A percentile compares a stretch with the other conserved stretches of the same genome.
Evolutionary conservation across 2,329 filamentous ascomycete species (phyloP).

Genomic region (Talaromyces sp.): DNA sequence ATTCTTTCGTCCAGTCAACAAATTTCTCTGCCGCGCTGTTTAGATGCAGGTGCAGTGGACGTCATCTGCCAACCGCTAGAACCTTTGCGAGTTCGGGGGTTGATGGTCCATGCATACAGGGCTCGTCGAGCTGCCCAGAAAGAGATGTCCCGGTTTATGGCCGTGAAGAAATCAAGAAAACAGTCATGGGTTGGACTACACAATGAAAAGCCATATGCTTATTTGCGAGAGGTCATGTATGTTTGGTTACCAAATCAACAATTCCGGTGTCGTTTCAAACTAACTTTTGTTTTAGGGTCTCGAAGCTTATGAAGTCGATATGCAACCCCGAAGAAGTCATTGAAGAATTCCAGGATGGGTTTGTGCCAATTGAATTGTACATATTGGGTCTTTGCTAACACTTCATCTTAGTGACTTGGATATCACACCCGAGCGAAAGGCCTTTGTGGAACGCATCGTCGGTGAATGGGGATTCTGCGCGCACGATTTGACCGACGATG

Average conservation of each 20-base stretch:
- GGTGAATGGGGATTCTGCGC: conserved; percentile 84
- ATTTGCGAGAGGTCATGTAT: conserved; percentile 80
- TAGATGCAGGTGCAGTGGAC: conserved; percentile 83
- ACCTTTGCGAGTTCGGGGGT: conserved; percentile 64
- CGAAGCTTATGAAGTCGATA: conserved; percentile 81
- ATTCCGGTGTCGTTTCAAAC: neutral
- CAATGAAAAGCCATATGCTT: conserved; percentile 80
- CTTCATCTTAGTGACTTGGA: conserved; percentile 53
- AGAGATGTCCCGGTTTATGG: conserved; percentile 67
- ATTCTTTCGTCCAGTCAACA: conserved; percentile 42
- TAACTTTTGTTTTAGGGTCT: conserved; percentile 52
- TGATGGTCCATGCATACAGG: conserved; percentile 79
- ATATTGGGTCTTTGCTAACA: conserved; percentile 4
- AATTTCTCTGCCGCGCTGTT: conserved; percentile 61
- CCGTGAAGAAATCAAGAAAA: conserved; percentile 70
- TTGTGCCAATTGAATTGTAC: conserved; percentile 21
- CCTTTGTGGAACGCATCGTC: conserved; percentile 62
- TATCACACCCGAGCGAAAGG: conserved; percentile 61
- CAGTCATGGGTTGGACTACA: conserved; percentile 87
- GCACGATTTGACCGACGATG: conserved; percentile 83
- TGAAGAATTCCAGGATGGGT: conserved; percentile 60
- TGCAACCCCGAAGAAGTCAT: conserved; percentile 63
- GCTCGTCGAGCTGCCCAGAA: conserved; percentile 70
- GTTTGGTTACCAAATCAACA: conserved; percentile 14
- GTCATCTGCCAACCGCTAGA: conserved; percentile 77